Percentiles rank a stretch among this genome's conserved stretches.
Conservation (phyloP, 192 early-diverging fungal genomes). For the Coemansia sp. region DNA sequence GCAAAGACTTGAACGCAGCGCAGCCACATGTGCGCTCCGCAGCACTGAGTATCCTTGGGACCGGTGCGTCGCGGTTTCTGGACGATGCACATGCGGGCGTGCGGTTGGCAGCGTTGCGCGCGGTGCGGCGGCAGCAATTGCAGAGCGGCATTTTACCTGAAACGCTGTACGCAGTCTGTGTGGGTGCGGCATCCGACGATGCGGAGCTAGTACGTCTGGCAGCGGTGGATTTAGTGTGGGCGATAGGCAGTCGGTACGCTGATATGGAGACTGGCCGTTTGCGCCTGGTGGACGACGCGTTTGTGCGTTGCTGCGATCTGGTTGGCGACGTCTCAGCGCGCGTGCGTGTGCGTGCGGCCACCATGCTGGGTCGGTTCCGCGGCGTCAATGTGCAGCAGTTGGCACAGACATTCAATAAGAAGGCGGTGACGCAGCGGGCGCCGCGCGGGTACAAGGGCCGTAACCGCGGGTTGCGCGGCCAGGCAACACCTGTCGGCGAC, state of each 20-base stretch:
- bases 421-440: conserved; percentile 64
- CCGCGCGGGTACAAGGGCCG: conserved; percentile 26
- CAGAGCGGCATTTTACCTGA: conserved; percentile 15
- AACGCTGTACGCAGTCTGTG: conserved; percentile 60
- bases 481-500: conserved; percentile 65
- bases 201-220: conserved; percentile 68
- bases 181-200: conserved; percentile 64
- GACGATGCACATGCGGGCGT: conserved; percentile 43
- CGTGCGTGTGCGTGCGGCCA: conserved; percentile 58
- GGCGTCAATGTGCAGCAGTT: conserved; percentile 58
- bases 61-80: conserved; percentile 28
- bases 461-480: conserved; percentile 13
- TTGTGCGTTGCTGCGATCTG: conserved; percentile 78
- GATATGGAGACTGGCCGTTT: too few species aligned
- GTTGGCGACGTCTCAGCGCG: conserved; percentile 75
- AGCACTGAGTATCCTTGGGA: conserved; percentile 17
- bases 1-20: conserved; percentile 7
- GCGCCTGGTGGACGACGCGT: conserved; percentile 68
- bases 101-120: conserved; percentile 26
- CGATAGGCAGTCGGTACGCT: conserved; percentile 53
- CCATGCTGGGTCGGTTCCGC: conserved; percentile 59
- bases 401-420: conserved; percentile 72
- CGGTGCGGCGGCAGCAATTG: conserved; percentile 35
- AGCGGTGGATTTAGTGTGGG: conserved; percentile 65
- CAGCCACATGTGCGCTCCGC: conserved; percentile 46